phyloP scores from a whole-genome alignment of 140 eudicot genomes.

The Stevia rebaudiana region DNA sequence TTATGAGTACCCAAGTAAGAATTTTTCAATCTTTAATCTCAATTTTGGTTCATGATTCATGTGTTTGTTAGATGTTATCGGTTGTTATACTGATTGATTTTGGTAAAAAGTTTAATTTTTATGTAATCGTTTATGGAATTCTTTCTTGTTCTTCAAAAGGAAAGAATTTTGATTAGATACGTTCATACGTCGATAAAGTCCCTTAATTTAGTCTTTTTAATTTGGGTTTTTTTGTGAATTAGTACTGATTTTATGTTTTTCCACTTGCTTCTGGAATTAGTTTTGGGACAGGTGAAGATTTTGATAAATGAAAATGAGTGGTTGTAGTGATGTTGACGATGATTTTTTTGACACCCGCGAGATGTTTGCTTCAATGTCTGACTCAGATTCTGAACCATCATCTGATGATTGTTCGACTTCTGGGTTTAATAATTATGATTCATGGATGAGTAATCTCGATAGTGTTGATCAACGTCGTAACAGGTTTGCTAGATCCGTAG shows the following conservation, averaged over 20 bases:
- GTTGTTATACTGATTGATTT: neutral
- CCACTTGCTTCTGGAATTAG: conserved; percentile 17
- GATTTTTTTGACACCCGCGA: conserved; percentile 63
- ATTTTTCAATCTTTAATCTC: neutral
- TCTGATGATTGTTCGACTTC: conserved; percentile 44
- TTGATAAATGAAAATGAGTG: conserved; percentile 37
- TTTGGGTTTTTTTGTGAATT: neutral
- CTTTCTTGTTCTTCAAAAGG: too few relatives aligned
- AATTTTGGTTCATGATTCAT: neutral
- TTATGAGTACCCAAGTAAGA: conserved; percentile 17
- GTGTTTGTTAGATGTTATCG: neutral
- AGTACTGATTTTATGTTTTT: neutral
- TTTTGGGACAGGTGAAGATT: conserved; percentile 24
- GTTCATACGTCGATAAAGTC: too few relatives aligned
- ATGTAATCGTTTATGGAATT: too few relatives aligned
- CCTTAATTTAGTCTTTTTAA: too few relatives aligned
- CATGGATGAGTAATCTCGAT: conserved; percentile 45
- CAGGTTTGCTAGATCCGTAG: conserved; percentile 47
- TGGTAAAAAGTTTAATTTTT: neutral
- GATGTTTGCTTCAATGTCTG: conserved; percentile 44
- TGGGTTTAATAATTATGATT: conserved; percentile 36
- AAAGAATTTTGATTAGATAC: too few relatives aligned
- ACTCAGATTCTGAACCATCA: conserved; percentile 45
- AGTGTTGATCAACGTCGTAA: conserved; percentile 63
- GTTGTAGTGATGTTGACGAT: conserved; percentile 38